A percentile compares a stretch with the other conserved stretches of the same genome.
Evolutionary conservation across 805 yeast species (phyloP).

Genomic region (Schwanniomyces yamadae): DNA sequence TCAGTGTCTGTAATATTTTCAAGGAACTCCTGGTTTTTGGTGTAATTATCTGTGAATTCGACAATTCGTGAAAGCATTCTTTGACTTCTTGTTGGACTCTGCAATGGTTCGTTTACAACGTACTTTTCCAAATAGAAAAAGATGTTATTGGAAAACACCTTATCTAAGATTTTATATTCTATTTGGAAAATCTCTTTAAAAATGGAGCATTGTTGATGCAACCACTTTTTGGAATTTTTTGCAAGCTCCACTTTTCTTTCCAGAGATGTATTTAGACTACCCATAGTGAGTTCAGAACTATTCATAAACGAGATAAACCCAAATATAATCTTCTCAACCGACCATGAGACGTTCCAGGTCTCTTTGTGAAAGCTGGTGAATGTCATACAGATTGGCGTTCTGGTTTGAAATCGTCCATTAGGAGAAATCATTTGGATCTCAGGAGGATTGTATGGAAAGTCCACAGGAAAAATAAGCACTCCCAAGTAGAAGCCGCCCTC

Average conservation of each 20-base stretch:
- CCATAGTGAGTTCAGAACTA: constrained; percentile 11
- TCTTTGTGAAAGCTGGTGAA: constrained; percentile 15
- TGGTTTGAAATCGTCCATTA: constrained; percentile 11
- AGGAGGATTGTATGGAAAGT: constrained; percentile 16
- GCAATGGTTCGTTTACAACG: constrained; percentile 9
- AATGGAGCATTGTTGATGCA: constrained; percentile 9
- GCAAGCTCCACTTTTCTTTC: constrained; percentile 4
- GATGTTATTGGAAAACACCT: not conserved
- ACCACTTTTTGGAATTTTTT: constrained; percentile 13
- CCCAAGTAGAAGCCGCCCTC: constrained; percentile 16
- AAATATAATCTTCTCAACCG: constrained; percentile 12
- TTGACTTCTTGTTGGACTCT: not conserved
- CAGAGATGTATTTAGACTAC: constrained; percentile 5
- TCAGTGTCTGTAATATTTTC: no score
- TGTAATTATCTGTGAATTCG: constrained; percentile 1
- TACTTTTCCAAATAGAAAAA: not conserved
- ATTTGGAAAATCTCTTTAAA: constrained; percentile 12
- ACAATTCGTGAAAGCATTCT: constrained; percentile 1
- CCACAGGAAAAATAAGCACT: constrained; percentile 12
- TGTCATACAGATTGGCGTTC: constrained; percentile 13
- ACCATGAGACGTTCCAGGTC: constrained; percentile 17
- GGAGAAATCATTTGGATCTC: constrained; percentile 19
- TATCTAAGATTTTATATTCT: constrained; percentile 10
- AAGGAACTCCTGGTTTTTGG: no score
- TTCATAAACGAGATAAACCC: constrained; percentile 18